Evolutionary conservation across 148 eudicot genomes (phyloP).

Genomic region (Camellia japonica): DNA sequence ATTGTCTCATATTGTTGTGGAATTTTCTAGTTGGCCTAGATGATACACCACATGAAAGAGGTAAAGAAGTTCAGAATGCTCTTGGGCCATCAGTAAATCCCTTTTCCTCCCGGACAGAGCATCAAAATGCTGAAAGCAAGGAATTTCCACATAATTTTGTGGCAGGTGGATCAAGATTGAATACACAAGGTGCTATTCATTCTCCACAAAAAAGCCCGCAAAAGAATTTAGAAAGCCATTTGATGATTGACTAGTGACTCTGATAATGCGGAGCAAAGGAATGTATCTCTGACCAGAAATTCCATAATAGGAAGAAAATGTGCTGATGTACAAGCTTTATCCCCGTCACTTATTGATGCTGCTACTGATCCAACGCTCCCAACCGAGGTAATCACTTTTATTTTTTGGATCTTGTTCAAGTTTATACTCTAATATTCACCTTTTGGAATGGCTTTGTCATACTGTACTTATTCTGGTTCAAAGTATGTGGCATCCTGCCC

Average conservation of each 20-base stretch:
- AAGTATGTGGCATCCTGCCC: constrained; percentile 10
- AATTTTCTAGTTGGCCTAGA: constrained; percentile 44
- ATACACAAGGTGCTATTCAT: constrained; percentile 27
- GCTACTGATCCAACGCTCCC: constrained; percentile 64
- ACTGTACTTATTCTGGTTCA: not conserved
- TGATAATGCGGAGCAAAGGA: constrained; percentile 27
- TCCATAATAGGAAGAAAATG: constrained; percentile 28
- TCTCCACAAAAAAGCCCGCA: constrained; percentile 35
- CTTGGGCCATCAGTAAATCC: constrained; percentile 38
- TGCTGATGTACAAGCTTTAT: constrained; percentile 29
- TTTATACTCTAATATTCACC: not conserved
- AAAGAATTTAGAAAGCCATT: constrained; percentile 34
- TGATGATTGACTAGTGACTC: constrained; percentile 40
- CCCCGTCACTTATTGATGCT: constrained; percentile 39
- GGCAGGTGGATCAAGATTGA: constrained; percentile 39
- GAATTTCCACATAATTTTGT: constrained; percentile 28
- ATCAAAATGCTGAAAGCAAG: constrained; percentile 38
- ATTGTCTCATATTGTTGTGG: constrained; percentile 14
- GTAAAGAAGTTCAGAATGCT: constrained; percentile 27
- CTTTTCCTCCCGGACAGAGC: constrained; percentile 39
- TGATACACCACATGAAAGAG: constrained; percentile 37
- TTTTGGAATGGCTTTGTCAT: not conserved
- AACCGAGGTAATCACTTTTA: constrained; percentile 51
- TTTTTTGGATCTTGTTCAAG: not conserved
- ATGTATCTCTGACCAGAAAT: constrained; percentile 19